Evolutionary conservation across 371 early-diverging fungal genomes (phyloP).

Genomic region (Parasitella parasitica): DNA sequence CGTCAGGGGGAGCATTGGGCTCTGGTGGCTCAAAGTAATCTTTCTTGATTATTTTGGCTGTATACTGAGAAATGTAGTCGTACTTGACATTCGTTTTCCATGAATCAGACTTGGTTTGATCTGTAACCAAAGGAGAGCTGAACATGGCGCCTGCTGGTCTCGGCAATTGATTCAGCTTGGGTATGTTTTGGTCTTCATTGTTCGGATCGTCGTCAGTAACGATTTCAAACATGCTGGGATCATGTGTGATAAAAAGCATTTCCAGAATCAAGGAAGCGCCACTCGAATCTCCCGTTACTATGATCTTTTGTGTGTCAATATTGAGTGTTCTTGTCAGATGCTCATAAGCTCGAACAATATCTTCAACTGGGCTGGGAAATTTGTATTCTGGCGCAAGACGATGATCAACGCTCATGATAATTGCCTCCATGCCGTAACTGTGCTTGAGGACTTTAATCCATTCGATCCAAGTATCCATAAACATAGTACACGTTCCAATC

Average conservation of each 20-base stretch:
- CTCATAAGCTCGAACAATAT: conserved; percentile 45
- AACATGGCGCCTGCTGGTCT: conserved; percentile 43
- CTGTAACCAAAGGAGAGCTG: conserved; percentile 43
- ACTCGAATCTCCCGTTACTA: conserved; percentile 39
- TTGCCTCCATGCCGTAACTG: conserved; percentile 30
- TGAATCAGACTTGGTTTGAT: conserved; percentile 38
- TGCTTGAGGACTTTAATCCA: conserved; percentile 42
- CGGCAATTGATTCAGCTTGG: conserved; percentile 30
- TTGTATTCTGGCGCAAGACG: conserved; percentile 44
- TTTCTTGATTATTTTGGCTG: conserved; percentile 39
- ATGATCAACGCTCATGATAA: conserved; percentile 49
- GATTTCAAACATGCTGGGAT: conserved; percentile 47
- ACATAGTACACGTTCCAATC: conserved; percentile 36
- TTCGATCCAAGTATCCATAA: conserved; percentile 41
- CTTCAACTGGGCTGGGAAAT: conserved; percentile 44
- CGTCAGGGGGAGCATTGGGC: conserved; percentile 25
- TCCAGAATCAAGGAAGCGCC: conserved; percentile 38
- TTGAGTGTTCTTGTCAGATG: conserved; percentile 22
- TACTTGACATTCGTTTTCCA: conserved; percentile 42
- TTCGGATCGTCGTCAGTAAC: conserved; percentile 32
- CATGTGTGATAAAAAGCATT: conserved; percentile 41
- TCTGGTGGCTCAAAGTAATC: conserved; percentile 39
- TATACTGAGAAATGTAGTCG: conserved; percentile 42
- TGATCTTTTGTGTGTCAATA: conserved; percentile 30
- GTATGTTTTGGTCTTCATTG: not conserved